Evolutionary conservation across 352 stramenopile species (phyloP).

Genomic region (Globisporangium lucens): DNA sequence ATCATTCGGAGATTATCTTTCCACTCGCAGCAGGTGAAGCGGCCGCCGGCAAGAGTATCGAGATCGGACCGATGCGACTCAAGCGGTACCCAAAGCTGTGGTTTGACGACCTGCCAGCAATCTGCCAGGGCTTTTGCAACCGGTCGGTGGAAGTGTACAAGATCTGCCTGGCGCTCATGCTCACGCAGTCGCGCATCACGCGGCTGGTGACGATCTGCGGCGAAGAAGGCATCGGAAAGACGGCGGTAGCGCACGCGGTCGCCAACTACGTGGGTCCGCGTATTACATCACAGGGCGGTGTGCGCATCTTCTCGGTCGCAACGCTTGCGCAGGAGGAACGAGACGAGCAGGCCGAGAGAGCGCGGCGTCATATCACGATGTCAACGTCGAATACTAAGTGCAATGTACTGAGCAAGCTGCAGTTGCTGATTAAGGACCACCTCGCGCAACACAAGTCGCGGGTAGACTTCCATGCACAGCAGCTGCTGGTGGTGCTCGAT

Average conservation of each 20-base stretch:
- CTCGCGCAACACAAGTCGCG: conserved; percentile 46
- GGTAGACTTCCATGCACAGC: conserved; percentile 49
- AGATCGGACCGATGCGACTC: conserved; percentile 47
- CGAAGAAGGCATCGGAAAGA: conserved; percentile 78
- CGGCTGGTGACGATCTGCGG: conserved; percentile 73
- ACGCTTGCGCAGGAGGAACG: conserved; percentile 60
- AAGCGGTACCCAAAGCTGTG: conserved; percentile 74
- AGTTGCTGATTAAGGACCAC: conserved; percentile 50
- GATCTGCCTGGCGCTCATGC: conserved; percentile 72
- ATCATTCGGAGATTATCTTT: conserved; percentile 84
- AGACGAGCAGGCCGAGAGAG: conserved; percentile 48
- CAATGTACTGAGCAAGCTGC: conserved; percentile 47
- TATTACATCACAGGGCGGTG: conserved; percentile 64
- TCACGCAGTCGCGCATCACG: conserved; percentile 73
- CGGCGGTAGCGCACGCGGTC: conserved; percentile 64
- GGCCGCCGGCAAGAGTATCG: conserved; percentile 23
- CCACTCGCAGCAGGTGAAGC: conserved; percentile 53
- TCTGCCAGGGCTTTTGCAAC: conserved; percentile 83
- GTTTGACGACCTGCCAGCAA: conserved; percentile 72
- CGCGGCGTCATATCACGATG: conserved; percentile 43
- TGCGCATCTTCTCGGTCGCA: conserved; percentile 63
- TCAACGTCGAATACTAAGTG: conserved; percentile 17
- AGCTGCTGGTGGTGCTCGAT: conserved; percentile 67
- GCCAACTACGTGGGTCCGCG: conserved; percentile 78
- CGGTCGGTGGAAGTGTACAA: conserved; percentile 80